Conservation (phyloP, 345 rosid species). For the Erucastrum elatum region DNA sequence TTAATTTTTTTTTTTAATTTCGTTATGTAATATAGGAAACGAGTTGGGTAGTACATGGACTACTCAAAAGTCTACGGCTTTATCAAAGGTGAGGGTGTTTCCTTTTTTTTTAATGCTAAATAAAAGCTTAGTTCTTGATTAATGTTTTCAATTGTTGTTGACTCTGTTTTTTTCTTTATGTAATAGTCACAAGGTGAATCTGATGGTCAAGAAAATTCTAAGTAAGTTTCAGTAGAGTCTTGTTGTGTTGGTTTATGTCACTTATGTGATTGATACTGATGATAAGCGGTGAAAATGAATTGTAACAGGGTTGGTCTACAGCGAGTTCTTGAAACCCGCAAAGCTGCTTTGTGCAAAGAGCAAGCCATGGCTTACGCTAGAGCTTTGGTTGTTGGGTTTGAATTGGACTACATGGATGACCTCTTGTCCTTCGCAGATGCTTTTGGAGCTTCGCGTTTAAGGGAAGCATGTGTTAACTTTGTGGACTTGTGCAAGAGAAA, state of each 20-base stretch:
- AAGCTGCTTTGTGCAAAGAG: slow-evolving; percentile 79
- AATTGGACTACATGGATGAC: slow-evolving; percentile 63
- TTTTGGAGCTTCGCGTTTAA: slow-evolving; percentile 91
- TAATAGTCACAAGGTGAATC: slow-evolving; percentile 47
- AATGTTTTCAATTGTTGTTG: not conserved
- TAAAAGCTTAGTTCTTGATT: not conserved
- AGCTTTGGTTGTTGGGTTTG: slow-evolving; percentile 89
- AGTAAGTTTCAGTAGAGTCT: slow-evolving; percentile 46
- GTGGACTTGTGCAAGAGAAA: slow-evolving; percentile 88
- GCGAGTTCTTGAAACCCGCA: slow-evolving; percentile 77
- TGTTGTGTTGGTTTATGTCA: slow-evolving; percentile 10
- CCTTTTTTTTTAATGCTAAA: not conserved
- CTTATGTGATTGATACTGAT: slow-evolving; percentile 31
- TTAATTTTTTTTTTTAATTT: too few species aligned
- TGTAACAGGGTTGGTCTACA: slow-evolving; percentile 78
- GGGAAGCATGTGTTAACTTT: slow-evolving; percentile 94
- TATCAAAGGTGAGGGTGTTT: slow-evolving; percentile 50
- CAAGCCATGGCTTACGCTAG: slow-evolving; percentile 99
- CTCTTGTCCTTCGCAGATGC: slow-evolving; percentile 83
- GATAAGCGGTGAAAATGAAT: slow-evolving; percentile 33
- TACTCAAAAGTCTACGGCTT: slow-evolving; percentile 46
- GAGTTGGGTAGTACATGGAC: slow-evolving; percentile 46
- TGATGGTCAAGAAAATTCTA: slow-evolving; percentile 77
- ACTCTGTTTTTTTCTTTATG: slow-evolving; percentile 6
- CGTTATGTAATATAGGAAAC: slow-evolving; percentile 31